Base-by-base conservation (phyloP, 1,139 yeast genomes). In the Kodamaea arcana region DNA sequence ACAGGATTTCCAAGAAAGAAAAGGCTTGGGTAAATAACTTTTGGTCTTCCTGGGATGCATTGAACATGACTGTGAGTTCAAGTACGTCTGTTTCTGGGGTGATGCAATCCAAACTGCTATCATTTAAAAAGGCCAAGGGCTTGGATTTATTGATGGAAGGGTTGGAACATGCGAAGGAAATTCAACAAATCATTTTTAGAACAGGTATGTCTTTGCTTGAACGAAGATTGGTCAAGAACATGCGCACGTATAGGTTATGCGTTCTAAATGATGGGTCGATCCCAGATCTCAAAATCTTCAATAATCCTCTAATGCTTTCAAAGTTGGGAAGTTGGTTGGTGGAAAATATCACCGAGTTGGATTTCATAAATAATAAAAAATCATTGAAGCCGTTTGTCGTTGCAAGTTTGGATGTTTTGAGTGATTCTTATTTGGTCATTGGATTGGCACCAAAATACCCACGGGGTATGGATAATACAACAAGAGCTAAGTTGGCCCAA, bases 11-110 rank as follows among this genome's bases (percentile, higher is more conserved):
- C 12, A 63, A 63, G 35, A 66, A 79, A 50, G 90, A 83, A 46
- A 75, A 79, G 45, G 72, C 75, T 31, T 92, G 96, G 94, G 79
- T 90, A 3, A 74, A 77, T 35, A 88, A 90, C 53, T 94, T 94
- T 56, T 92, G 98, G 97, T 72, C 79, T 22, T 85, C 95, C 11
- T 94, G 95, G 94, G 98, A 92, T 60, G 87, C 97, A 1, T 65
- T 90, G 33, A 65, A 56, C 40, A 80, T 80, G 54, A 69, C 45
- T 15, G 29, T 35, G 3, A 37, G 37, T 11, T n/a, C 15, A 3
- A 27, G 24, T 22, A n/a, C 26, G 11, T 16, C 27, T 4, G 33
- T 34, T 41, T 34, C 45, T 5, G 42, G 50, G 8, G 41, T 46
- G 4, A 40, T 44, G 11, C 43, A 41, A 13, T 33, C 31, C 15